phyloP scores from a whole-genome alignment of 2,329 filamentous ascomycete species.

The Pseudogymnoascus sp. region DNA sequence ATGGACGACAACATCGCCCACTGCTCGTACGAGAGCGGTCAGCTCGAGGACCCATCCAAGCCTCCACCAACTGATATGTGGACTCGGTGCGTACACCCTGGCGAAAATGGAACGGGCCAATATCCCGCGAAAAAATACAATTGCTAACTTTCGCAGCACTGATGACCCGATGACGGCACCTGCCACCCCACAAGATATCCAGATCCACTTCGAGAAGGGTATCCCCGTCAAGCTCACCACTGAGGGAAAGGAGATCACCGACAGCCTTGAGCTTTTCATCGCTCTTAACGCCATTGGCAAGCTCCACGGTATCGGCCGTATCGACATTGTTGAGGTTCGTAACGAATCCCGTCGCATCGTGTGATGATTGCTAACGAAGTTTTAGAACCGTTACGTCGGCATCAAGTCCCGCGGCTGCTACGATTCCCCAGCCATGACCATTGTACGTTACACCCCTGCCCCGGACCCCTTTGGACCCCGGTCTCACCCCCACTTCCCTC shows the following conservation, averaged over 20 bases:
- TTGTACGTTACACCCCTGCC: conserved; percentile 16
- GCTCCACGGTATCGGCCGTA: conserved; percentile 65
- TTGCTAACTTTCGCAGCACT: conserved; percentile 30
- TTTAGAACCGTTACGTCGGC: conserved; percentile 60
- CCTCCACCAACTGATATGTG: conserved; percentile 72
- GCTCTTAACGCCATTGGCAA: conserved; percentile 63
- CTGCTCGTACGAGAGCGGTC: conserved; percentile 72
- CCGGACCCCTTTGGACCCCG: conserved; percentile 13
- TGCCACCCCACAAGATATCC: conserved; percentile 62
- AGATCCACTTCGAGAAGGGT: conserved; percentile 64
- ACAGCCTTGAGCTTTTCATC: conserved; percentile 64
- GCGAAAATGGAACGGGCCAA: conserved; percentile 10
- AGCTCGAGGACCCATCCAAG: conserved; percentile 56
- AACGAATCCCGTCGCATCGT: conserved; percentile 32
- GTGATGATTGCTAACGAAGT: background rate
- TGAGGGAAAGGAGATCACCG: conserved; percentile 55
- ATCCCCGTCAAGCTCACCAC: conserved; percentile 56
- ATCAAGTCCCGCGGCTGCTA: conserved; percentile 77
- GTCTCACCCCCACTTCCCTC: conserved; percentile 16
- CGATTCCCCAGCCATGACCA: conserved; percentile 54
- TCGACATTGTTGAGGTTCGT: conserved; percentile 77
- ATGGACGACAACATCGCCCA: conserved; percentile 67
- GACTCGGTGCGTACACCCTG: conserved; percentile 39
- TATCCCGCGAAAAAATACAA: conserved; percentile 14
- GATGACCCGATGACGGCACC: conserved; percentile 61